Percentiles rank a stretch among this genome's conserved stretches.
Evolutionary conservation across 345 rosid genomes (phyloP).

Genomic region (Eucalyptus pauciflora): DNA sequence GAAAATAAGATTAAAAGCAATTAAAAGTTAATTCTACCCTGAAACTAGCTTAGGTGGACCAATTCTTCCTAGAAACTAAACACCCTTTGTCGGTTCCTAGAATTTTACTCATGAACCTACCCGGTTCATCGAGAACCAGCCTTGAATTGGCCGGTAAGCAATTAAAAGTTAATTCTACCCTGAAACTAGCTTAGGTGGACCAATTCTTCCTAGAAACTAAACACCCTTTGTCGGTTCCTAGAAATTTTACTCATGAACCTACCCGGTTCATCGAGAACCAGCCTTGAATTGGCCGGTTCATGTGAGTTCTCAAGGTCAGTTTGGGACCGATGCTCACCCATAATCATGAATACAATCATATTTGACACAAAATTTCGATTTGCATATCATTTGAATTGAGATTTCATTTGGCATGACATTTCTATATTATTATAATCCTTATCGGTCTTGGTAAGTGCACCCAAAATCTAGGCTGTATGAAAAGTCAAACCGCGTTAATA

Average conservation of each 20-base stretch:
- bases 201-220: background rate
- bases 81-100: background rate
- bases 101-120: background rate
- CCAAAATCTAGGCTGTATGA: background rate
- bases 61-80: background rate
- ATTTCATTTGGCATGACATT: background rate
- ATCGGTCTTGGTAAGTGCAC: background rate
- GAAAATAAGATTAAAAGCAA: background rate
- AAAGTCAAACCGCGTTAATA: background rate
- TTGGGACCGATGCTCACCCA: background rate
- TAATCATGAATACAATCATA: background rate
- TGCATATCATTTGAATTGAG: background rate
- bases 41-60: background rate
- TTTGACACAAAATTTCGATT: background rate
- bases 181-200: background rate
- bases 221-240: background rate
- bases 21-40: background rate
- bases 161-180: background rate
- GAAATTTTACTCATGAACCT: background rate
- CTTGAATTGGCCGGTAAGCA: background rate
- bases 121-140: background rate
- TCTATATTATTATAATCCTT: background rate
- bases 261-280: background rate
- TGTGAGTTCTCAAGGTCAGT: fast-evolving
- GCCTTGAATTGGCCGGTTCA: background rate